A percentile compares a stretch with the other conserved stretches of the same genome.
phyloP scores from a whole-genome alignment of 75 land plant genomes.

The Pinus albicaulis region DNA sequence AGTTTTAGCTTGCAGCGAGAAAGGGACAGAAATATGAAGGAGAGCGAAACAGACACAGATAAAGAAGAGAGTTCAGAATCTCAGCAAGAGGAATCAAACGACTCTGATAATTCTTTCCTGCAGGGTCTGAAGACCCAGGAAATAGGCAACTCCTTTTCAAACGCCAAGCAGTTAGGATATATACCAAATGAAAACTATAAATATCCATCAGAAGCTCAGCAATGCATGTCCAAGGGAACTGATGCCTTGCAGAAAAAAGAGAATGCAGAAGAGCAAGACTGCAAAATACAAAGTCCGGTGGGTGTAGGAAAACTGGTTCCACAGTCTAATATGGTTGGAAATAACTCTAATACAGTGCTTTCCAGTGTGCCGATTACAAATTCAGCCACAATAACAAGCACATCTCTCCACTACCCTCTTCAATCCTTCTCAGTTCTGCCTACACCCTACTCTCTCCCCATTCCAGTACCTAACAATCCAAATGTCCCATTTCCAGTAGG shows the following conservation, averaged over 20 bases:
- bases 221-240: background rate
- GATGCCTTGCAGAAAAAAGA: background rate
- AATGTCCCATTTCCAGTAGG: constrained; percentile 20
- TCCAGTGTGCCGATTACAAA: constrained; percentile 18
- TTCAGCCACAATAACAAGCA: background rate
- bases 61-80: constrained; percentile 9
- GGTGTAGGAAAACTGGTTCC: background rate
- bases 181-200: background rate
- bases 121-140: background rate
- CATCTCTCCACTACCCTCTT: constrained; percentile 13
- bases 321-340: constrained; percentile 11
- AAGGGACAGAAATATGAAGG: constrained; percentile 6
- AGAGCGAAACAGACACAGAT: constrained; percentile 1
- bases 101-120: background rate
- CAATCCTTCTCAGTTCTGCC: constrained; percentile 22
- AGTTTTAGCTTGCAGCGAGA: background rate
- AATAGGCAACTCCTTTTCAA: background rate
- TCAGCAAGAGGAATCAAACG: constrained; percentile 4
- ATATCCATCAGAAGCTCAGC: background rate
- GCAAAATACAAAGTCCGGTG: background rate
- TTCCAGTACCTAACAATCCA: constrained; percentile 15
- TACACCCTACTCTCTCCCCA: constrained; percentile 24
- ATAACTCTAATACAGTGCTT: constrained; percentile 15
- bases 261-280: background rate
- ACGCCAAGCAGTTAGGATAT: background rate